Evolutionary conservation across 2,329 filamentous ascomycete species (phyloP), one percentile per base, ranked within the genome.

Genomic region (Aspergillus floridensis): DNA sequence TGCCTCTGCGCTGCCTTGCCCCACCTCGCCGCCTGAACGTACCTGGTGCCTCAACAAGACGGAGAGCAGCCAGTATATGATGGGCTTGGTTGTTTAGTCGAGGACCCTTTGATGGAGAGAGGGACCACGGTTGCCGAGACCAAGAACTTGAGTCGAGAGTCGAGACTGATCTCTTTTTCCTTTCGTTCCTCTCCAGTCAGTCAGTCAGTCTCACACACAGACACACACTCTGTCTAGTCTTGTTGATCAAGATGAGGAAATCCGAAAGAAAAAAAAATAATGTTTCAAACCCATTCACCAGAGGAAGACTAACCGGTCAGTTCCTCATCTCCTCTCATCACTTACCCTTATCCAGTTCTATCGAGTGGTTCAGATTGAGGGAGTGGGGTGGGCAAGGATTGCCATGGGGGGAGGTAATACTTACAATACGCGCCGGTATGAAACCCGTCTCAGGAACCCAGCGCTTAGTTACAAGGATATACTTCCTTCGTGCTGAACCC

Each of bases 401-500:
- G 38, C 38, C 38, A 44, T 57, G 53, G 8, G 26, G 19, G 19
- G 14, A 16, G 35, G 26, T 14, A n/a, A 52, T 52, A 59, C 49
- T 48, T 52, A 59, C 49, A 19, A 29, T 60, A 60, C 58, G 50
- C 58, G 49, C 50, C 31, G 53, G 51, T 53, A 53, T 59, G 56
- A 49, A 58, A 53, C 57, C 51, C 48, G 63, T 65, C 61, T 65
- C 63, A 65, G 63, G 63, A 65, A 65, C 63, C 59, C 58, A 53
- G 44, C 55, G 58, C 54, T 57, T 56, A 56, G 16, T 44, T 44
- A n/a, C 38, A 44, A 44, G 38, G 16, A 44, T 44, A 19, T 19
- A 44, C 38, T 44, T 44, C 6, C 38, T 44, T 44, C 14, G n/a
- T 44, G 38, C 16, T 44, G 14, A 4, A 10, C 16, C 38, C n/a